A percentile compares a stretch with the other conserved stretches of the same genome.
These are phyloP conservation scores for Aspergillus jensenii DNA, from an alignment of 2,329 filamentous ascomycete species.

Conservation along the genomic window DNA sequence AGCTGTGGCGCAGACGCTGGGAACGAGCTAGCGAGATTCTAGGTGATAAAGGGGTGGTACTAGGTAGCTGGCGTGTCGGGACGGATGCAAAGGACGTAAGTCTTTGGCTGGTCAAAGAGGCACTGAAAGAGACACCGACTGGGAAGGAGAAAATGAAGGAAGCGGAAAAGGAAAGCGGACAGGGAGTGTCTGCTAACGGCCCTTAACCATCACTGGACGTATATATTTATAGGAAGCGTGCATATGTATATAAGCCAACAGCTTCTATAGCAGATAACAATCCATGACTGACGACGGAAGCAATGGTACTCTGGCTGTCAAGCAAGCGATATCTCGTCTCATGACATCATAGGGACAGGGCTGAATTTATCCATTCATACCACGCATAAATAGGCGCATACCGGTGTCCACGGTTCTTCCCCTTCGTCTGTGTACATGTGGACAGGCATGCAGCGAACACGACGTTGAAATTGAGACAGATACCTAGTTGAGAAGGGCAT, in stretches of 20 bases:
- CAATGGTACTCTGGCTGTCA: background rate
- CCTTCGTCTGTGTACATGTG: no score
- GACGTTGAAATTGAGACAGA: no score
- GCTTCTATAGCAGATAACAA: no score
- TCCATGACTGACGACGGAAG: no score
- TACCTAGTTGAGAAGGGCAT: no score
- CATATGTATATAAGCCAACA: background rate
- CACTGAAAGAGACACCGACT: conserved; percentile 26
- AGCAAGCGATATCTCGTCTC: background rate
- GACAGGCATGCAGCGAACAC: no score
- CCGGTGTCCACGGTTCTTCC: no score
- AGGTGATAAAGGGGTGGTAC: conserved; percentile 41
- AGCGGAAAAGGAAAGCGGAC: background rate
- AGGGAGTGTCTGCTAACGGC: background rate
- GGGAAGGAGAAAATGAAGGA: background rate
- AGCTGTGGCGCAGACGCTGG: conserved; percentile 51
- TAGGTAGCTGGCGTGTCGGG: conserved; percentile 49
- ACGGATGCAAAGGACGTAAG: conserved; percentile 47
- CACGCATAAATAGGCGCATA: no score
- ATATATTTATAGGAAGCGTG: background rate
- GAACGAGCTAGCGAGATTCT: conserved; percentile 45
- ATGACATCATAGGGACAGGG: background rate
- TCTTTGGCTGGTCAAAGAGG: conserved; percentile 43
- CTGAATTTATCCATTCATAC: no score
- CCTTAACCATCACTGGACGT: background rate